Evolutionary conservation across 2,329 filamentous ascomycete genomes (phyloP).

Genomic region (Didymella pomorum): DNA sequence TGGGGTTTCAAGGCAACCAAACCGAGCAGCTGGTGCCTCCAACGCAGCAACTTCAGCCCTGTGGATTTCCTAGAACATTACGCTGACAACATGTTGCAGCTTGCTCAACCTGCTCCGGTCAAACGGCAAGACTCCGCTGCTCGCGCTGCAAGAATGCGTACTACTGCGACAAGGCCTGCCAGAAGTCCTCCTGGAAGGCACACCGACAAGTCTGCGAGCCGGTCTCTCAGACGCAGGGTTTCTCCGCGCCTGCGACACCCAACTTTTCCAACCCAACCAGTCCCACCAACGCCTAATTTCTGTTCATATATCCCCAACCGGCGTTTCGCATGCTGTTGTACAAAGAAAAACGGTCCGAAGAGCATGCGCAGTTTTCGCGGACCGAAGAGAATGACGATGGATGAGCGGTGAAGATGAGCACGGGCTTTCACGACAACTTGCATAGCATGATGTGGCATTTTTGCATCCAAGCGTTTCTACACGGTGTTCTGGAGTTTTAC

Average conservation of each 20-base stretch:
- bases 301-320: slow-evolving; percentile 13
- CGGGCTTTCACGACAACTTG: slow-evolving; percentile 23
- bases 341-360: slow-evolving; percentile 19
- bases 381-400: slow-evolving; percentile 15
- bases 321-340: slow-evolving; percentile 18
- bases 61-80: not conserved
- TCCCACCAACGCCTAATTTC: slow-evolving; percentile 31
- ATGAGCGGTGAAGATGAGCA: slow-evolving; percentile 24
- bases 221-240: slow-evolving; percentile 33
- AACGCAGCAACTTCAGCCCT: slow-evolving; percentile 2
- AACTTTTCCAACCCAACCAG: slow-evolving; percentile 40
- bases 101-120: slow-evolving; percentile 37
- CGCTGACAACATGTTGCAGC: slow-evolving; percentile 25
- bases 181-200: slow-evolving; percentile 60
- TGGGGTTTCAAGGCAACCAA: slow-evolving; percentile 18
- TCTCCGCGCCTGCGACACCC: slow-evolving; percentile 37
- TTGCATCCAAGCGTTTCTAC: slow-evolving; percentile 24
- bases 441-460: slow-evolving; percentile 24
- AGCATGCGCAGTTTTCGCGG: slow-evolving; percentile 6
- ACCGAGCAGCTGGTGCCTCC: slow-evolving; percentile 9
- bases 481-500: slow-evolving; percentile 24
- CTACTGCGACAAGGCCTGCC: slow-evolving; percentile 63
- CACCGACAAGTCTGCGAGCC: slow-evolving; percentile 58
- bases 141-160: slow-evolving; percentile 56
- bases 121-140: slow-evolving; percentile 48